Conservation (phyloP, 2,329 filamentous ascomycete species). For the Didymella exigua region DNA sequence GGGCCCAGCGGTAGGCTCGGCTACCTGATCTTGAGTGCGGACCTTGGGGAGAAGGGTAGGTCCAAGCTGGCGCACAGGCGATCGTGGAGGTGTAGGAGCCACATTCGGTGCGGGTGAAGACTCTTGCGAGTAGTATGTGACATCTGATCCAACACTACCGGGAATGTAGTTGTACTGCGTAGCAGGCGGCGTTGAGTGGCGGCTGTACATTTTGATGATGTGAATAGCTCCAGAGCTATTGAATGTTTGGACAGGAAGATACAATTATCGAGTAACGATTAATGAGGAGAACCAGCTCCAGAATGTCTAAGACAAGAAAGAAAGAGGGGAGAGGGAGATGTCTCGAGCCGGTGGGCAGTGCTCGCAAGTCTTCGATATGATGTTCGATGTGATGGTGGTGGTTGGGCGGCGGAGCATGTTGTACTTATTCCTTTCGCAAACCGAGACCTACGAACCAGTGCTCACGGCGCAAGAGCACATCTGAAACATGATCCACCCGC, state of each 20-base stretch:
- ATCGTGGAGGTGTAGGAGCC: slow-evolving; percentile 69
- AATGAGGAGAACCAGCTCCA: slow-evolving; percentile 54
- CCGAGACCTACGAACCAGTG: slow-evolving; percentile 40
- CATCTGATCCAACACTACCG: slow-evolving; percentile 57
- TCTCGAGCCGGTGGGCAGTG: slow-evolving; percentile 44
- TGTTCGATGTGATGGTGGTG: slow-evolving; percentile 20
- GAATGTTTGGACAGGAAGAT: slow-evolving; percentile 14
- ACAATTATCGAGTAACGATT: slow-evolving; percentile 49
- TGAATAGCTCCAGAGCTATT: slow-evolving; percentile 46
- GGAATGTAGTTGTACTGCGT: slow-evolving; percentile 46
- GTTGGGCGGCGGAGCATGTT: slow-evolving; percentile 45
- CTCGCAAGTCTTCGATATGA: slow-evolving; percentile 16
- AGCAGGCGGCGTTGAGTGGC: slow-evolving; percentile 54
- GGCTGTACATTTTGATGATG: slow-evolving; percentile 49
- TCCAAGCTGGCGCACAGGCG: slow-evolving; percentile 78
- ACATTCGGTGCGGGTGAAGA: slow-evolving; percentile 72
- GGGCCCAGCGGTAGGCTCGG: slow-evolving; percentile 61
- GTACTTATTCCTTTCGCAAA: slow-evolving; percentile 44
- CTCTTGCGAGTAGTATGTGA: slow-evolving; percentile 67
- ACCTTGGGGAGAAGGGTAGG: slow-evolving; percentile 85
- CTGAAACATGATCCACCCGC: slow-evolving; percentile 49
- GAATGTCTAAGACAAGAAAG: slow-evolving; percentile 49
- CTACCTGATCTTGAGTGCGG: slow-evolving; percentile 79
- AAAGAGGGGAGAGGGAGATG: slow-evolving; percentile 42
- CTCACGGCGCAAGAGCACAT: slow-evolving; percentile 44